Base-by-base conservation (phyloP, 2,329 filamentous ascomycete species). In the Diaporthe eres region DNA sequence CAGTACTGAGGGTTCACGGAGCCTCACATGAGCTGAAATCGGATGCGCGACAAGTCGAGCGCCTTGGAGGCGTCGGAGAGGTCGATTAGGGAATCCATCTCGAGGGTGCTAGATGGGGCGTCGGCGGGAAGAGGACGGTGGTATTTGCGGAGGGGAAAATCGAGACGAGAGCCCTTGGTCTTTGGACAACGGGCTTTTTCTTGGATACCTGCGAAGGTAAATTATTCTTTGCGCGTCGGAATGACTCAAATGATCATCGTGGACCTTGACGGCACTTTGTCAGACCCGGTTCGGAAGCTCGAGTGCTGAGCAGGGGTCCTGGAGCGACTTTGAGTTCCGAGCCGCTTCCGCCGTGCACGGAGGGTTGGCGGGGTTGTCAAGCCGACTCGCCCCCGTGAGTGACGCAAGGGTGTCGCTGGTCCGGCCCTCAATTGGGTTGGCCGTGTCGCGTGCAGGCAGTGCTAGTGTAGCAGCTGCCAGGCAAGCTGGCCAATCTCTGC, bases 21-120 rank as follows among this genome's bases (percentile, higher is more conserved):
- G 60, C 84, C 91, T 85, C 86, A 97, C 96, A 98, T 97, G 77
- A 98, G 87, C 85, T 98, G 95, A 85, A 95, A 98, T 78, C 97
- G 94, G 83, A 98, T 99, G 82, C 97, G 95, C 78, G 92, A 90
- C 67, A 99, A 90, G 83, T 98, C 96, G 81, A 99, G 88, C 22
- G 96, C 96, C 87, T 95, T 94, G 79, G 92, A 91, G 82, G 93
- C 91, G 85, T 98, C 94, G 53, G 92, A 94, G 77, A 98, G 91
- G 84, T 98, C 95, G 81, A 98, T 95, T 65, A 95, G 92, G 25
- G 94, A 90, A 84, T 99, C 97, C 97, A 99, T 99, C 72, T 78
- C 85, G 80, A n/a, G 25, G 15, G 22, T 31, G 53, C 15, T 13
- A 22, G 25, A 15, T 5, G 4, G 34, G 25, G 34, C 13, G 5